Conservation (phyloP, 495 filamentous ascomycete species). For the Entonaema liquescens region DNA sequence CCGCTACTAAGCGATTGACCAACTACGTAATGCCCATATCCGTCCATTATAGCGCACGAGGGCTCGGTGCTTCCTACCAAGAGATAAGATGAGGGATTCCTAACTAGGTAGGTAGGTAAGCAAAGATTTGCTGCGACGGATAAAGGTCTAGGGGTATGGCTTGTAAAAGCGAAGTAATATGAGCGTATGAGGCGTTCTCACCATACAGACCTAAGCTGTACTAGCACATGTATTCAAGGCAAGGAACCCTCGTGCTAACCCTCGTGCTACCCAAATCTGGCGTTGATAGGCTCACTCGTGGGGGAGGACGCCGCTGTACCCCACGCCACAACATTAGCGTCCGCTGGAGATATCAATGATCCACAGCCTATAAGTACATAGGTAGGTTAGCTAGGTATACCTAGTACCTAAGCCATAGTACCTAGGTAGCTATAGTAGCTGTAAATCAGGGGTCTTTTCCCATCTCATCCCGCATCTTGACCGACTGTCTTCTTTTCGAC, state of each 20-base stretch:
- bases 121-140: background rate
- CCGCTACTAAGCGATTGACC: slow-evolving; percentile 3
- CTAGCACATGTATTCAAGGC: background rate
- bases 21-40: slow-evolving; percentile 21
- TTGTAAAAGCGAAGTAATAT: slow-evolving; percentile 1
- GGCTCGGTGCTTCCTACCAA: background rate
- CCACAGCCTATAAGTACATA: background rate
- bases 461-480: background rate
- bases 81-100: slow-evolving; percentile 30
- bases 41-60: background rate
- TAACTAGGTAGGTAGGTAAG: slow-evolving; percentile 29
- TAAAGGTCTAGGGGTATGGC: slow-evolving; percentile 10
- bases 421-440: background rate
- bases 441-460: background rate
- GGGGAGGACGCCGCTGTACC: background rate
- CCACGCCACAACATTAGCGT: slow-evolving; percentile 17
- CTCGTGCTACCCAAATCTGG: slow-evolving; percentile 14
- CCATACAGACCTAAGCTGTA: slow-evolving; percentile 14
- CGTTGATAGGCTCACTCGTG: slow-evolving; percentile 24
- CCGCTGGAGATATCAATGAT: slow-evolving; percentile 15
- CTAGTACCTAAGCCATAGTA: background rate
- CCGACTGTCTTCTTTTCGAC: background rate
- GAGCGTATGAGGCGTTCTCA: slow-evolving; percentile 6
- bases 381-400: too few species aligned
- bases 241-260: slow-evolving; percentile 19